Evolutionary conservation across 495 filamentous ascomycete genomes (phyloP).

Genomic region (Penicillium salamii): DNA sequence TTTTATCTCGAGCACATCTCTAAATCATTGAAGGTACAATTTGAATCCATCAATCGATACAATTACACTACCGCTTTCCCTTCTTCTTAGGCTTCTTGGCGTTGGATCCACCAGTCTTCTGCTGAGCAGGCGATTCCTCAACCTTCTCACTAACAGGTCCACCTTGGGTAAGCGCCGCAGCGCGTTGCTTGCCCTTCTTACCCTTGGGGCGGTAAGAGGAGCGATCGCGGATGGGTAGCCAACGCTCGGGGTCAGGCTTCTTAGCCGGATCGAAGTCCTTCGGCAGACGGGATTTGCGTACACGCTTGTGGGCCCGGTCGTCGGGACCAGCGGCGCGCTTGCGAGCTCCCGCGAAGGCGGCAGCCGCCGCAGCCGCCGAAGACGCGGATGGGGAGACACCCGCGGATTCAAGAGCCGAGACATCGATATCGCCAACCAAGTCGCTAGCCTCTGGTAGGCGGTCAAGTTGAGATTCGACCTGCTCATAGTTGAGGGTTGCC

Average conservation of each 20-base stretch:
- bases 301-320: constrained; percentile 55
- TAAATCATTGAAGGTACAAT: not conserved
- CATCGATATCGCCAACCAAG: constrained; percentile 65
- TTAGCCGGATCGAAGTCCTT: constrained; percentile 76
- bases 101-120: constrained; percentile 41
- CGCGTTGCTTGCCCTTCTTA: constrained; percentile 82
- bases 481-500: constrained; percentile 61
- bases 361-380: constrained; percentile 32
- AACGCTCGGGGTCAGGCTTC: constrained; percentile 82
- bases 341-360: constrained; percentile 41
- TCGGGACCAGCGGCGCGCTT: constrained; percentile 59
- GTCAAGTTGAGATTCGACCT: constrained; percentile 57
- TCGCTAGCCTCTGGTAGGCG: constrained; percentile 63
- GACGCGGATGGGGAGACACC: constrained; percentile 67
- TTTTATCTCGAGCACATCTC: too few species aligned
- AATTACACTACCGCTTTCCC: constrained; percentile 55
- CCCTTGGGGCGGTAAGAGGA: constrained; percentile 88
- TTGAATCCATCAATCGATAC: not conserved
- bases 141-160: constrained; percentile 69
- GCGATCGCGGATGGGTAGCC: constrained; percentile 85
- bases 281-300: constrained; percentile 66
- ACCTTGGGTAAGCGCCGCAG: constrained; percentile 78
- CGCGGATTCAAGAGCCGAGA: constrained; percentile 64
- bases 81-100: constrained; percentile 76
- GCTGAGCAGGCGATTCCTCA: constrained; percentile 55